These are phyloP conservation scores for Alternaria sp. DNA, from an alignment of 2,329 filamentous ascomycete genomes.

Conservation along the genomic window DNA sequence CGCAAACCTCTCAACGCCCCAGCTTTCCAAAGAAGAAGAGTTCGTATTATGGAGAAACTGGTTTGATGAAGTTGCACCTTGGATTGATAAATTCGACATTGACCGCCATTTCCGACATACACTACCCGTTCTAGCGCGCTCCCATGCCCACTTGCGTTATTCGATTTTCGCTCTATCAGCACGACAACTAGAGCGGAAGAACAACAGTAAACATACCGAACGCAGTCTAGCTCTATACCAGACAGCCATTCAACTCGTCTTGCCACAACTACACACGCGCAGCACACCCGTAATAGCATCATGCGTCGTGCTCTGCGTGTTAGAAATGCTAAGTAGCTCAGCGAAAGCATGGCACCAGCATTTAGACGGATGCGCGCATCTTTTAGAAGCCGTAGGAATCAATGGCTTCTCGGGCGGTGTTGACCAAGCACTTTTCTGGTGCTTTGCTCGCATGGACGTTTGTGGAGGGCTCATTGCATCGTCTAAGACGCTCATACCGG, in stretches of 20 bases:
- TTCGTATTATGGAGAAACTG: conserved; percentile 51
- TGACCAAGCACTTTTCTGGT: conserved; percentile 66
- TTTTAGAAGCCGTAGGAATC: conserved; percentile 62
- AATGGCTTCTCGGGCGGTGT: conserved; percentile 62
- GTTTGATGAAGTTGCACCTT: conserved; percentile 62
- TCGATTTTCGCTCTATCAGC: conserved; percentile 65
- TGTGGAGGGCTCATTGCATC: conserved; percentile 65
- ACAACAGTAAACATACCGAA: conserved; percentile 55
- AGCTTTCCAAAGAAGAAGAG: conserved; percentile 23
- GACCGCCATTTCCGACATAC: conserved; percentile 63
- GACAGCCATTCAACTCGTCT: conserved; percentile 60
- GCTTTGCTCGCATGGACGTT: conserved; percentile 66
- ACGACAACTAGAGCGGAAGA: conserved; percentile 64
- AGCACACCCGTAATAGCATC: conserved; percentile 59
- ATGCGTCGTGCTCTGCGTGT: conserved; percentile 58
- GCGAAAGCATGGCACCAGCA: conserved; percentile 64
- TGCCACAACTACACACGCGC: conserved; percentile 55
- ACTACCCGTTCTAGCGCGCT: conserved; percentile 61
- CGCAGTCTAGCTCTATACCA: conserved; percentile 65
- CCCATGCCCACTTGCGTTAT: conserved; percentile 60
- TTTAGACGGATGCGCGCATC: conserved; percentile 64
- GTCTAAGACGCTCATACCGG: conserved; percentile 59
- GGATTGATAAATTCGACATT: conserved; percentile 66
- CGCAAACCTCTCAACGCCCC: background rate
- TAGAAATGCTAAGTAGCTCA: conserved; percentile 61